Evolutionary conservation across 805 yeast genomes (phyloP).

Genomic region (Metschnikowia bowlesiae): DNA sequence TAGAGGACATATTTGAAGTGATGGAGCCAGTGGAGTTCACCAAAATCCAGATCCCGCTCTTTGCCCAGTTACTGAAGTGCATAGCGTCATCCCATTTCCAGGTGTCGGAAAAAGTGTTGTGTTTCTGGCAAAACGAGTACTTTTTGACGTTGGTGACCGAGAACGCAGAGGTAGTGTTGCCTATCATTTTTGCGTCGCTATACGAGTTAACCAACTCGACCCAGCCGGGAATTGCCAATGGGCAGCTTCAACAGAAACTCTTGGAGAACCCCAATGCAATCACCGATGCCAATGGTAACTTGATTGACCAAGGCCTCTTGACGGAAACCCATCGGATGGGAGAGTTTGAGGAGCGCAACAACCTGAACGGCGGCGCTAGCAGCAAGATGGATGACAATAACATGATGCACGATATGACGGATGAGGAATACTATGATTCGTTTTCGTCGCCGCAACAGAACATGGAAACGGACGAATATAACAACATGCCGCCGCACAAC

Average conservation of each 20-base stretch:
- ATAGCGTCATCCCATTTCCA: conserved; percentile 95
- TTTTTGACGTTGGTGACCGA: conserved; percentile 87
- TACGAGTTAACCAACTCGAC: conserved; percentile 70
- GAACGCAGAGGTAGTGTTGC: conserved; percentile 86
- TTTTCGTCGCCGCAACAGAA: conserved; percentile 33
- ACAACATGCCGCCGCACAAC: conserved; percentile 38
- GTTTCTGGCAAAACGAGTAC: conserved; percentile 93
- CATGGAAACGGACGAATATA: conserved; percentile 30
- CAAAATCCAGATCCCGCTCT: conserved; percentile 87
- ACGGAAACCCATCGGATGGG: conserved; percentile 19
- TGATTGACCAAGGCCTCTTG: conserved; percentile 35
- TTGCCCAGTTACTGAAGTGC: conserved; percentile 91
- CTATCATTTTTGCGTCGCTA: conserved; percentile 84
- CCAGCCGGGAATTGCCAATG: conserved; percentile 41
- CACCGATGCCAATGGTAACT: conserved; percentile 41
- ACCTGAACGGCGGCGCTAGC: conserved; percentile 7
- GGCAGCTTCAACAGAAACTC: conserved; percentile 36
- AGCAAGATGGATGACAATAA: conserved; percentile 11
- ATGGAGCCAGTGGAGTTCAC: conserved; percentile 91
- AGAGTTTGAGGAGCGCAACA: background rate
- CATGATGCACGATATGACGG: conserved; percentile 34
- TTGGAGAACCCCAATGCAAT: conserved; percentile 34
- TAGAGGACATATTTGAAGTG: conserved; percentile 94
- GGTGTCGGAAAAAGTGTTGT: conserved; percentile 90
- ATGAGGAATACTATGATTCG: conserved; percentile 42